These are phyloP conservation scores for Cocos nucifera DNA, from an alignment of 176 grass and related monocot genomes.

Conservation along the genomic window DNA sequence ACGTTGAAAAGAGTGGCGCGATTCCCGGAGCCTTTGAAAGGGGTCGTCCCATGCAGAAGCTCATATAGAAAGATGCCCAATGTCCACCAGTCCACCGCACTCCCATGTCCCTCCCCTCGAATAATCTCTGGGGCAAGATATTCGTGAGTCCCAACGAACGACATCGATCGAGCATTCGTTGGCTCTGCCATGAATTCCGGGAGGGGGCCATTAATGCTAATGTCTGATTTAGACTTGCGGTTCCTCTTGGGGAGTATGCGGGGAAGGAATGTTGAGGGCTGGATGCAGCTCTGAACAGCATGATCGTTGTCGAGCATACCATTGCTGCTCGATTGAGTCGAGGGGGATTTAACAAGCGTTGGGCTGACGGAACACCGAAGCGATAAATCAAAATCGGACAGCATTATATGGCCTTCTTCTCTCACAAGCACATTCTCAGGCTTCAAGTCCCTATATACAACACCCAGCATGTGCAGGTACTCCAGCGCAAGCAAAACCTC, in stretches of 20 bases:
- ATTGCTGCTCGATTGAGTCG: conserved; percentile 22
- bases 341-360: conserved; percentile 55
- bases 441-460: conserved; percentile 82
- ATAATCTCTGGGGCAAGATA: conserved; percentile 90
- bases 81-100: conserved; percentile 95
- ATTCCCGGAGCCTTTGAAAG: conserved; percentile 87
- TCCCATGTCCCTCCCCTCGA: conserved; percentile 79
- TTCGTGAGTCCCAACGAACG: conserved; percentile 88
- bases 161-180: conserved; percentile 63
- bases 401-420: conserved; percentile 88
- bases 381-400: conserved; percentile 88
- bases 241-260: conserved; percentile 44
- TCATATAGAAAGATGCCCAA: conserved; percentile 86
- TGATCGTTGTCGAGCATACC: conserved; percentile 23
- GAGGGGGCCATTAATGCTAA: conserved; percentile 7
- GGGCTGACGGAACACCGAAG: conserved; percentile 80
- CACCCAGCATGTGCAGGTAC: conserved; percentile 91
- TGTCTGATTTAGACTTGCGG: conserved; percentile 22
- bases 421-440: conserved; percentile 78
- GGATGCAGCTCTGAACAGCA: conserved; percentile 46
- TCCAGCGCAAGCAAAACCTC: conserved; percentile 82
- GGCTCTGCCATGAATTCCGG: conserved; percentile 87
- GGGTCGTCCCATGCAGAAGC: conserved; percentile 70
- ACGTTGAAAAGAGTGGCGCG: conserved; percentile 85
- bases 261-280: conserved; percentile 46